phyloP scores from a whole-genome alignment of 306 rosid genomes.

The Nissolia schottii region DNA sequence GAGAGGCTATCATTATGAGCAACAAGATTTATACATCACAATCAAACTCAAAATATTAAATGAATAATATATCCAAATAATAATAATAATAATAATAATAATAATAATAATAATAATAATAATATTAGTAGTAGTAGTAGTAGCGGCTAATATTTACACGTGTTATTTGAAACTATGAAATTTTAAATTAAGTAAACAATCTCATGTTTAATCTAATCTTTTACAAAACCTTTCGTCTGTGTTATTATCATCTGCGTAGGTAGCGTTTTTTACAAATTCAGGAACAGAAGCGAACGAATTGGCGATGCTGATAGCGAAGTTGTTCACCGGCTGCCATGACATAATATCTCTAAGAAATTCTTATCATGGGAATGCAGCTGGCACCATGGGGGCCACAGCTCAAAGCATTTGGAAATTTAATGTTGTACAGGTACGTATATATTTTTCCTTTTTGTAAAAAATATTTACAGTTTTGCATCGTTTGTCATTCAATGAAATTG shows the following conservation, averaged over 20 bases:
- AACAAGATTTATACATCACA: too few species aligned
- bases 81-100: too few species aligned
- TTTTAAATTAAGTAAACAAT: not conserved
- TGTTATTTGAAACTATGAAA: not conserved
- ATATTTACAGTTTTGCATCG: not conserved
- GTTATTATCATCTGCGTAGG: conserved; percentile 43
- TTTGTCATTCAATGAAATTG: too few species aligned
- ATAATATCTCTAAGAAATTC: conserved; percentile 81
- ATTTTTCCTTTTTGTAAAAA: not conserved
- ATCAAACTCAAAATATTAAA: too few species aligned
- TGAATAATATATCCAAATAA: too few species aligned
- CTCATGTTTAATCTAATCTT: not conserved
- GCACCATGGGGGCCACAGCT: conserved; percentile 94
- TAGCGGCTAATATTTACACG: not conserved
- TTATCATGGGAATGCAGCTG: conserved; percentile 89
- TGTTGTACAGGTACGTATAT: conserved; percentile 55
- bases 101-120: too few species aligned
- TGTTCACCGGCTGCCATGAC: conserved; percentile 79
- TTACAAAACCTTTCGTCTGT: not conserved
- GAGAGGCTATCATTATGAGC: too few species aligned
- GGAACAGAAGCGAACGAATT: conserved; percentile 98
- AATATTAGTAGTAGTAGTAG: too few species aligned
- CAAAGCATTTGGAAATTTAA: conserved; percentile 86
- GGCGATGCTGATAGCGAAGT: conserved; percentile 71
- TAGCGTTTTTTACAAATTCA: conserved; percentile 88